Conservation (phyloP, 257 asterid genomes). For the Plantago major region DNA sequence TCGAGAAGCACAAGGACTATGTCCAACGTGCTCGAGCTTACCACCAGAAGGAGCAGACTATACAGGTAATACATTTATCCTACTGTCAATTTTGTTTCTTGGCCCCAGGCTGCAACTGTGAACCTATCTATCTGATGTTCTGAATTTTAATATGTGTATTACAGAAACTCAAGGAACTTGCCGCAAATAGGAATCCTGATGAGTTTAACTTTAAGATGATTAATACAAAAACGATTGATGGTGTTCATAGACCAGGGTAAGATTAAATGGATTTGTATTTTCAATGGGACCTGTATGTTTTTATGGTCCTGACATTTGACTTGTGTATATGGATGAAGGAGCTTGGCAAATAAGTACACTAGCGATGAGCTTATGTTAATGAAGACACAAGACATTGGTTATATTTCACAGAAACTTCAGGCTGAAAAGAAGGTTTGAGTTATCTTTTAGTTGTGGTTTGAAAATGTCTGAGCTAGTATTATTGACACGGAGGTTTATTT, state of each 20-base stretch:
- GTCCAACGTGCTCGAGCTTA: constrained; percentile 63
- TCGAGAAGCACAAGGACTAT: constrained; percentile 91
- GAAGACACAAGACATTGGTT: constrained; percentile 91
- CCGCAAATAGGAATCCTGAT: constrained; percentile 85
- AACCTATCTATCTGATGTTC: background rate
- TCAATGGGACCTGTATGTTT: background rate
- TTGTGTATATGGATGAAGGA: constrained; percentile 39
- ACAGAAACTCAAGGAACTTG: constrained; percentile 90
- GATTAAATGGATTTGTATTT: constrained; percentile 15
- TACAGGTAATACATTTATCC: constrained; percentile 40
- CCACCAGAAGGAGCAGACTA: constrained; percentile 63
- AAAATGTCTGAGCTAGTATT: background rate
- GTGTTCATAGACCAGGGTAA: constrained; percentile 77
- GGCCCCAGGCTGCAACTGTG: background rate
- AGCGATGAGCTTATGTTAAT: constrained; percentile 78
- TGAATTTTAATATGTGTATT: background rate
- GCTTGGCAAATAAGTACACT: constrained; percentile 67
- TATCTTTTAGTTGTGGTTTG: background rate
- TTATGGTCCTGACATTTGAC: constrained; percentile 15
- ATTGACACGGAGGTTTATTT: background rate
- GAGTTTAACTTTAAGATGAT: constrained; percentile 85
- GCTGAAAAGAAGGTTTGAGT: constrained; percentile 71
- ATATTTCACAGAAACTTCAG: constrained; percentile 74
- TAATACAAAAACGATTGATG: constrained; percentile 47
- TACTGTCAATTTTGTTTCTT: background rate